Base-by-base conservation (phyloP, 2,329 filamentous ascomycete genomes). In the Malbranchea cinnamomea region DNA sequence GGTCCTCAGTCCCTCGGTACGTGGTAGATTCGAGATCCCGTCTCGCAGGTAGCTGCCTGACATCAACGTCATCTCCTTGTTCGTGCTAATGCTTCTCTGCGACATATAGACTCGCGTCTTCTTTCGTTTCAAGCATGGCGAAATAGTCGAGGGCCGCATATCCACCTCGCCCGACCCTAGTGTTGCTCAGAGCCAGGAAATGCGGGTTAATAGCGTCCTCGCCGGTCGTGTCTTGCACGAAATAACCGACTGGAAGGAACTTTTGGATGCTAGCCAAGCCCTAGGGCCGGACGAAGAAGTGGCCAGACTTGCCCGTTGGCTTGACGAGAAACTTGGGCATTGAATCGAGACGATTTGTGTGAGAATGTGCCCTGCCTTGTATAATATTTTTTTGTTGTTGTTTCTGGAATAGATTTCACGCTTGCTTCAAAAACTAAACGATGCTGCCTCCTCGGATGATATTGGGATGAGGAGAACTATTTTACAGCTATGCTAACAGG, bases 211-310 rank as follows among this genome's bases (percentile, higher is more conserved):
- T 30, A 33, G 49, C 18, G 36, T 34, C 23, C 44, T 54, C 30
- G 52, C 47, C 16, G 58, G 53, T 13, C 53, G 50, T 25, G 59
- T 57, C 11, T 38, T 72, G 11, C 65, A 70, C 32, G 61, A 70
- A 28, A 57, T 71, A 12, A 38, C 44, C 8, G 45, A 57, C 26
- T 65, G 60, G 55, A 23, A 23, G 14, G 15, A 23, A 5, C 18
- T 42, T 7, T 34, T 48, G 5, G 30, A 19, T 20, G 24, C 21
- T 26, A 28, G 30, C 22, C 25, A n/a, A 5, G 15, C 8, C 11
- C 9, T 11, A 17, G 19, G 16, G 13, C 22, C 20, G 19, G 21
- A 23, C 12, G n/a, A 31, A 9, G 36, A 39, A 16, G 18, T 31
- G 15, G 13, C 21, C 16, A 32, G 29, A 6, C 28, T 45, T 16